These are phyloP conservation scores for Diaporthe citri DNA, from an alignment of 2,329 filamentous ascomycete species.

Conservation along the genomic window DNA sequence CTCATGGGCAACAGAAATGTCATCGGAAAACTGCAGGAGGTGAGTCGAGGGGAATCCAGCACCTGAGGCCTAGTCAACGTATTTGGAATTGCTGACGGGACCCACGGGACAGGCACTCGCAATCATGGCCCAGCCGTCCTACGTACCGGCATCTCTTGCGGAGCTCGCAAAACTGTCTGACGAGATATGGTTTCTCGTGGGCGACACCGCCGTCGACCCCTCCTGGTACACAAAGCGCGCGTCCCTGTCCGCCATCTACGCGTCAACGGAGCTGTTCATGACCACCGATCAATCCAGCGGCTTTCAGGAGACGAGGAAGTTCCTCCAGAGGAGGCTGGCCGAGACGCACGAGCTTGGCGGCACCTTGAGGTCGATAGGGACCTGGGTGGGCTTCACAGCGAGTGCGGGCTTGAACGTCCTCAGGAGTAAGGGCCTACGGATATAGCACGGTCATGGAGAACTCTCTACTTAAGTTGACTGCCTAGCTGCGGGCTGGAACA, in stretches of 20 bases:
- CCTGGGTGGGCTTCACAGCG: conserved; percentile 88
- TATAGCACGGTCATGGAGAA: conserved; percentile 63
- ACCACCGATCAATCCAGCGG: conserved; percentile 83
- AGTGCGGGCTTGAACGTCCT: conserved; percentile 83
- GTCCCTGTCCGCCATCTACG: conserved; percentile 70
- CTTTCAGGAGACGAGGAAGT: conserved; percentile 83
- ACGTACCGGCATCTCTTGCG: conserved; percentile 79
- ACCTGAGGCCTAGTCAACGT: background rate
- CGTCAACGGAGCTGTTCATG: conserved; percentile 91
- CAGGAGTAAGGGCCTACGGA: conserved; percentile 86
- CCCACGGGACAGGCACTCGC: conserved; percentile 76
- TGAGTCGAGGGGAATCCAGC: conserved; percentile 54
- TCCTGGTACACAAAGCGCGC: conserved; percentile 84
- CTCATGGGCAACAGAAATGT: conserved; percentile 80
- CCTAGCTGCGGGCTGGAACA: background rate
- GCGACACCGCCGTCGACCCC: conserved; percentile 84
- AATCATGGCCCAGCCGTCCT: conserved; percentile 87
- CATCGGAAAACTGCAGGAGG: conserved; percentile 87
- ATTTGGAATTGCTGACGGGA: conserved; percentile 16
- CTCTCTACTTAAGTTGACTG: background rate
- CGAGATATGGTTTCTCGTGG: conserved; percentile 90
- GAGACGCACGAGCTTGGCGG: conserved; percentile 75
- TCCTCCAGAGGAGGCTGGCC: conserved; percentile 80
- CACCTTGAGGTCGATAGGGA: conserved; percentile 72
- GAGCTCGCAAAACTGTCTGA: conserved; percentile 89